phyloP scores from a whole-genome alignment of 23 red algal species.

The Gracilaria gracilis region DNA sequence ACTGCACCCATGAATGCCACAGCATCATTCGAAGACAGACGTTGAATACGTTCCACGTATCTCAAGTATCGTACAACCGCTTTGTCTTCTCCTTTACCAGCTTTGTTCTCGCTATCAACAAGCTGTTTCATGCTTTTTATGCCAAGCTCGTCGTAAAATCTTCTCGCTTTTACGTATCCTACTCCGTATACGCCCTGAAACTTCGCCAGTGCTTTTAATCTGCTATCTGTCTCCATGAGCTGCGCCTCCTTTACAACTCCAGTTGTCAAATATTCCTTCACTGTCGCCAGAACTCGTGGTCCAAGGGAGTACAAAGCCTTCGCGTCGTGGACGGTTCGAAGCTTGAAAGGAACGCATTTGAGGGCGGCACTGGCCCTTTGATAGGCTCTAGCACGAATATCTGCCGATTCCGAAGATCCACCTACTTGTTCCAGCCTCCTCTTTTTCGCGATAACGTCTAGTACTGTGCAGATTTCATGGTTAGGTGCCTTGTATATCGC shows the following conservation, averaged over 20 bases:
- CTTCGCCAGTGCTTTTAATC: constrained; percentile 25
- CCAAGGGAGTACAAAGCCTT: constrained; percentile 30
- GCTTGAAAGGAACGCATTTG: constrained; percentile 59
- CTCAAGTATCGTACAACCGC: constrained; percentile 14
- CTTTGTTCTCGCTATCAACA: background rate
- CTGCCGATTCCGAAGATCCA: constrained; percentile 16
- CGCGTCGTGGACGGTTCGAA: constrained; percentile 37
- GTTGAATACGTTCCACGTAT: constrained; percentile 6
- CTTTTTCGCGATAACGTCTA: constrained; percentile 49
- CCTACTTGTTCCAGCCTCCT: constrained; percentile 64
- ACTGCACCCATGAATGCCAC: constrained; percentile 19
- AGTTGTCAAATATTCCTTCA: constrained; percentile 37
- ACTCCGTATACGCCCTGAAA: constrained; percentile 48
- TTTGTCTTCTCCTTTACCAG: background rate
- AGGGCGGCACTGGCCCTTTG: constrained; percentile 49
- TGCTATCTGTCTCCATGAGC: constrained; percentile 22
- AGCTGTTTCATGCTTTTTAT: constrained; percentile 38
- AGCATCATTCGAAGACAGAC: constrained; percentile 4
- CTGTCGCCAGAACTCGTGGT: constrained; percentile 33
- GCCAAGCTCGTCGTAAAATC: constrained; percentile 45
- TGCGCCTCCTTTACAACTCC: constrained; percentile 38
- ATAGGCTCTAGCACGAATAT: constrained; percentile 66
- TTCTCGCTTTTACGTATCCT: constrained; percentile 38
- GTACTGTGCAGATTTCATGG: constrained; percentile 35
- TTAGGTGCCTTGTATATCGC: constrained; percentile 47